phyloP scores from a whole-genome alignment of 345 rosid genomes.

The Euphorbia peplus region DNA sequence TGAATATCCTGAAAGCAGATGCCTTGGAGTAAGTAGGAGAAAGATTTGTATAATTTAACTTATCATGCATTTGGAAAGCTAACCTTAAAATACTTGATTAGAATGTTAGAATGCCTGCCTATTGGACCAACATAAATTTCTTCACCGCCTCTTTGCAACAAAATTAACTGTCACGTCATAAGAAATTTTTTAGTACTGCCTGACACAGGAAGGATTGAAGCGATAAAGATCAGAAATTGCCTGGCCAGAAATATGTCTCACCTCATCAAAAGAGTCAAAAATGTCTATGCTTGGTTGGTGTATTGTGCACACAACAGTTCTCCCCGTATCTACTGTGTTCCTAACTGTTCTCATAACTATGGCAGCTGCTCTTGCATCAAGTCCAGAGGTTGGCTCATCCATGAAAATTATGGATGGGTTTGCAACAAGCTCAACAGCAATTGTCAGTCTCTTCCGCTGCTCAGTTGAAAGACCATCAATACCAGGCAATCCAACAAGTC shows the following conservation, averaged over 20 bases:
- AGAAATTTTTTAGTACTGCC: not conserved
- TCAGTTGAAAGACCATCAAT: constrained; percentile 49
- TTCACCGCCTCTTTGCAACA: constrained; percentile 16
- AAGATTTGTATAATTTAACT: not conserved
- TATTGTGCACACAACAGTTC: constrained; percentile 59
- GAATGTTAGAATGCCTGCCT: constrained; percentile 8
- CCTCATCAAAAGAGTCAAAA: constrained; percentile 61
- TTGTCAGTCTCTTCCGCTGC: constrained; percentile 53
- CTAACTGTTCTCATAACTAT: constrained; percentile 58
- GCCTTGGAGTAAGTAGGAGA: not conserved
- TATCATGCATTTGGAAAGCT: not conserved
- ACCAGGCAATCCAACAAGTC: constrained; percentile 48
- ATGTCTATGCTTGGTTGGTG: constrained; percentile 62
- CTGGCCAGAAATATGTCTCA: constrained; percentile 12
- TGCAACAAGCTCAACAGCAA: constrained; percentile 59
- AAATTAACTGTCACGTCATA: constrained; percentile 2
- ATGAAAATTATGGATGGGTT: constrained; percentile 59
- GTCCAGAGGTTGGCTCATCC: constrained; percentile 63
- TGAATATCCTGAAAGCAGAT: constrained; percentile 7
- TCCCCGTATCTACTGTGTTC: constrained; percentile 39
- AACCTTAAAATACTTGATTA: constrained; percentile 15
- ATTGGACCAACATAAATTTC: constrained; percentile 16
- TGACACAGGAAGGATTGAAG: not conserved
- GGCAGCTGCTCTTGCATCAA: constrained; percentile 71
- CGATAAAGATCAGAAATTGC: not conserved